A percentile compares a stretch with the other conserved stretches of the same genome.
phyloP scores from a whole-genome alignment of 139 green algal species.

The Coelastrella sp. region DNA sequence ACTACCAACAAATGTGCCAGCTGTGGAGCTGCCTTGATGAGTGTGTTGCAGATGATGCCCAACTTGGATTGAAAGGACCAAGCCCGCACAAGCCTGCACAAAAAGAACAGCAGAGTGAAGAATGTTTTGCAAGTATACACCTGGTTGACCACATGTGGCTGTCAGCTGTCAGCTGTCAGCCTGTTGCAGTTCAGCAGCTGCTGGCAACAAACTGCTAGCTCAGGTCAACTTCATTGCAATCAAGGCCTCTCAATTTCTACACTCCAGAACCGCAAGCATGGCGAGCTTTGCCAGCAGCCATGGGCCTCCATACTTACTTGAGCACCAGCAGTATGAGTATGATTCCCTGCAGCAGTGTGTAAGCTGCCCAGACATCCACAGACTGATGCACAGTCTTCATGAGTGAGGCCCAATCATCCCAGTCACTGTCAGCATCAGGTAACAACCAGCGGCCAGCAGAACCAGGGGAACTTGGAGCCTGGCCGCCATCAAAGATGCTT shows the following conservation, averaged over 20 bases:
- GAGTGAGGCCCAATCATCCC: conserved; percentile 24
- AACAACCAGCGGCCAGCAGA: conserved; percentile 55
- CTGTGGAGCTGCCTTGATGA: conserved; percentile 40
- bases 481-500: not conserved
- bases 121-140: not conserved
- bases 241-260: too few relatives aligned
- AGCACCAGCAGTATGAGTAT: conserved; percentile 56
- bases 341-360: conserved; percentile 57
- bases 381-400: conserved; percentile 33
- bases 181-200: too few relatives aligned
- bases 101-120: not conserved
- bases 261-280: too few relatives aligned
- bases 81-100: conserved; percentile 50
- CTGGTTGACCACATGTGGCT: not conserved
- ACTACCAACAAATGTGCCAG: conserved; percentile 53
- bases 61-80: conserved; percentile 59
- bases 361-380: conserved; percentile 51
- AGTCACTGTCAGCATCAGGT: conserved; percentile 5
- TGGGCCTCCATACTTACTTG: conserved; percentile 38
- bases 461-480: not conserved
- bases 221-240: too few relatives aligned
- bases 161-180: too few relatives aligned
- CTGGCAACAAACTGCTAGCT: too few relatives aligned
- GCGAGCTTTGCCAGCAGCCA: not conserved
- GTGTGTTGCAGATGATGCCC: conserved; percentile 58